Evolutionary conservation across 1,139 yeast species (phyloP).

Genomic region (Meyerozyma elateridarum): DNA sequence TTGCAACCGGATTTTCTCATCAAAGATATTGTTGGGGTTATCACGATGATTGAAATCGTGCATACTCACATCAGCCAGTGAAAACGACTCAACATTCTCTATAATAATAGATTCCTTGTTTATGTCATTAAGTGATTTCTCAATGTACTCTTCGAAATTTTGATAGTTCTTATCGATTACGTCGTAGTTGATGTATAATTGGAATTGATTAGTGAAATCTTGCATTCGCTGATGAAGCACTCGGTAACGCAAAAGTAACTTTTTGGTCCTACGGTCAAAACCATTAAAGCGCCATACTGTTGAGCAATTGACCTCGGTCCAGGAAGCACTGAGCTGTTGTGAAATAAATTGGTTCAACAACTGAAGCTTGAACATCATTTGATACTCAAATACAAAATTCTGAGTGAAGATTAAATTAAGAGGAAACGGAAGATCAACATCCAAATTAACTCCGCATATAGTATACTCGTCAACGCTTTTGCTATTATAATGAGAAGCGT

Average conservation of each 20-base stretch:
- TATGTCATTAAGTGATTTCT: constrained; percentile 12
- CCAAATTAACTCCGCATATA: constrained; percentile 50
- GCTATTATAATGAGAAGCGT: constrained; percentile 1
- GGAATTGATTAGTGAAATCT: constrained; percentile 52
- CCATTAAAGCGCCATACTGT: constrained; percentile 59
- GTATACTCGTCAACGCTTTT: constrained; percentile 42
- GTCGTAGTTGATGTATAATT: constrained; percentile 53
- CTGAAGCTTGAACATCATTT: constrained; percentile 71
- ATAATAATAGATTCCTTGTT: background rate
- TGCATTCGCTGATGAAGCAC: constrained; percentile 60
- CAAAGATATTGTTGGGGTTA: constrained; percentile 5
- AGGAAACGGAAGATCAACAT: constrained; percentile 79
- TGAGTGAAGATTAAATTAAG: constrained; percentile 68
- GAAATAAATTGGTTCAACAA: constrained; percentile 60
- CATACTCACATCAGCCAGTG: constrained; percentile 8
- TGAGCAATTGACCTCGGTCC: constrained; percentile 70
- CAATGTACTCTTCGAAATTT: constrained; percentile 28
- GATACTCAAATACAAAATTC: constrained; percentile 73
- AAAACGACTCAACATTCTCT: background rate
- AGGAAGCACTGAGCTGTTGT: constrained; percentile 55
- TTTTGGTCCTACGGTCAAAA: constrained; percentile 36
- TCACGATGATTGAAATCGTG: constrained; percentile 6
- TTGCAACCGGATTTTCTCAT: constrained; percentile 6
- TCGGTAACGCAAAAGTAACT: constrained; percentile 57
- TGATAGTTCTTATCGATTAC: constrained; percentile 57